Evolutionary conservation across 331 rosid species (phyloP).

Genomic region (Rosa hybrid): DNA sequence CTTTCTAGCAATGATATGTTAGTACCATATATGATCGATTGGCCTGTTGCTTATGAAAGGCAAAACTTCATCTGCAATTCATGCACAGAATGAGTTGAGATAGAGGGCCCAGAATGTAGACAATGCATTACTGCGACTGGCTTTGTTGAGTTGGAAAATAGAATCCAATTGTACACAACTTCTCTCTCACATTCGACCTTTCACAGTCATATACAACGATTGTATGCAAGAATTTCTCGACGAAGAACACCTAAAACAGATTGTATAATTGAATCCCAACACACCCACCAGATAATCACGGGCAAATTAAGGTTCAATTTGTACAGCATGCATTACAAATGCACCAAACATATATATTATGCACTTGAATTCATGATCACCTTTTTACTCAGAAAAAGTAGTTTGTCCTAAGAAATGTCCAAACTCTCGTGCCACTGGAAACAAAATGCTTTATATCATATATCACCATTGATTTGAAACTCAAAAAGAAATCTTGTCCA

Average conservation of each 20-base stretch:
- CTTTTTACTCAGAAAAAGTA: slow-evolving; percentile 1
- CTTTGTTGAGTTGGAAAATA: background rate
- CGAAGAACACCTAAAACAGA: background rate
- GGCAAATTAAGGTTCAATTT: background rate
- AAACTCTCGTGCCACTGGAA: slow-evolving; percentile 13
- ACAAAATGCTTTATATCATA: background rate
- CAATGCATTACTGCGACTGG: background rate
- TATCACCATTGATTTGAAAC: background rate
- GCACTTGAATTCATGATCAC: background rate
- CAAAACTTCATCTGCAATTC: background rate
- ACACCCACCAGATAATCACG: background rate
- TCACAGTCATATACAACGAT: background rate
- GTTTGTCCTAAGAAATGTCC: slow-evolving; percentile 8
- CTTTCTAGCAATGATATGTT: background rate
- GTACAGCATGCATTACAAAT: background rate
- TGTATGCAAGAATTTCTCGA: background rate
- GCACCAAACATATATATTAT: background rate
- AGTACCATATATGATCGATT: background rate
- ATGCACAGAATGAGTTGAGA: background rate
- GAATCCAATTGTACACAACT: background rate
- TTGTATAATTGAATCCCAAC: background rate
- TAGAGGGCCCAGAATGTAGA: background rate
- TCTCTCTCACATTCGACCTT: background rate
- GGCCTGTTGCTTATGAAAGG: too few species aligned
- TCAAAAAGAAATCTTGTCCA: background rate